A percentile compares a stretch with the other conserved stretches of the same genome.
Evolutionary conservation across 2,329 filamentous ascomycete genomes (phyloP).

Genomic region (Epichloe hybrida): DNA sequence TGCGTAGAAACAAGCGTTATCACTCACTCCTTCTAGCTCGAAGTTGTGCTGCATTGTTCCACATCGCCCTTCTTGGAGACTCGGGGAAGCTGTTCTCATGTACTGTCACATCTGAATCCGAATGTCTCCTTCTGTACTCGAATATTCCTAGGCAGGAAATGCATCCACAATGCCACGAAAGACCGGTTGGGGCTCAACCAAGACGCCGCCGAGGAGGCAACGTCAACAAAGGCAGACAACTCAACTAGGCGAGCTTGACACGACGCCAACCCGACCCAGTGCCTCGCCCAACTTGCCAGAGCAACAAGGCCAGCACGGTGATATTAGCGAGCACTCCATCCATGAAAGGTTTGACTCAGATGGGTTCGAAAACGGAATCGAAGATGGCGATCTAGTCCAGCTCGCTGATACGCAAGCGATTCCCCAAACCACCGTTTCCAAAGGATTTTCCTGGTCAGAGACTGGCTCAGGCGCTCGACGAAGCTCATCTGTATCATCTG

Average conservation of each 20-base stretch:
- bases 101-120: background rate
- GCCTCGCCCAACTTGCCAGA: conserved; percentile 6
- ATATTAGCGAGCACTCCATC: background rate
- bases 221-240: conserved; percentile 7
- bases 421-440: background rate
- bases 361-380: conserved; percentile 12
- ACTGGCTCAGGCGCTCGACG: conserved; percentile 13
- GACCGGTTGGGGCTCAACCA: background rate
- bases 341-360: background rate
- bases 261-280: conserved; percentile 18
- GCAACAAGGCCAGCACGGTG: background rate
- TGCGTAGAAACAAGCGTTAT: no score
- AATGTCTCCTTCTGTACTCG: background rate
- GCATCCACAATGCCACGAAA: background rate
- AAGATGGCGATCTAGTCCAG: conserved; percentile 12
- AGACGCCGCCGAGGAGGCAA: conserved; percentile 4
- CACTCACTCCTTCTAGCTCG: background rate
- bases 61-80: background rate
- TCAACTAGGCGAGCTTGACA: conserved; percentile 19
- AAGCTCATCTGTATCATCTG: conserved; percentile 15
- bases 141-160: background rate
- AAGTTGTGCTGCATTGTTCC: background rate
- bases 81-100: background rate
- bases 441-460: conserved; percentile 18
- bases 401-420: conserved; percentile 6